Evolutionary conservation across 176 grass and related monocot species (phyloP).

Genomic region (Carex myosuroides): DNA sequence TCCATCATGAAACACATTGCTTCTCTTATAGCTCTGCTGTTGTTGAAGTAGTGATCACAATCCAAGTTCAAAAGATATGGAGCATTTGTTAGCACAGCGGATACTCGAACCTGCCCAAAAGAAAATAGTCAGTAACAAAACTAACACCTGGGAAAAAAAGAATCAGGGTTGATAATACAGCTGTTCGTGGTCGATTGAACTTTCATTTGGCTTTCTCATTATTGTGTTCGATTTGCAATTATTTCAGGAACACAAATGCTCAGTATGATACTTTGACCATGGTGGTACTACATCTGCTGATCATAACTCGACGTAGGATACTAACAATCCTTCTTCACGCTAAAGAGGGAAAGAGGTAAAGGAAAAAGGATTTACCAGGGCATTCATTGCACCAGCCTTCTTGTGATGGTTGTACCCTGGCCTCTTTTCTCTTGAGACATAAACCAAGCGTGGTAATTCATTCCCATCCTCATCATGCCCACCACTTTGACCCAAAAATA

Average conservation of each 20-base stretch:
- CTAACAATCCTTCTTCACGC: slow-evolving; percentile 3
- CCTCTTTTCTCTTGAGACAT: slow-evolving; percentile 92
- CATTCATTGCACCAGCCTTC: slow-evolving; percentile 96
- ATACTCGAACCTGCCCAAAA: slow-evolving; percentile 67
- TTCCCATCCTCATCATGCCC: slow-evolving; percentile 78
- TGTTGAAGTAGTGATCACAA: slow-evolving; percentile 95
- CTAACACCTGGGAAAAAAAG: neutral
- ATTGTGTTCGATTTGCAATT: neutral
- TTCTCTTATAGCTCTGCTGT: slow-evolving; percentile 78
- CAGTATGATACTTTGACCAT: slow-evolving; percentile 4
- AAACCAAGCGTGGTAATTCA: slow-evolving; percentile 80
- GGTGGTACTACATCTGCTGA: neutral
- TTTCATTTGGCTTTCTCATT: neutral
- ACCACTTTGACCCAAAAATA: slow-evolving; percentile 95
- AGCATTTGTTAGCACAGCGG: slow-evolving; percentile 76
- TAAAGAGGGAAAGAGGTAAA: slow-evolving; percentile 13
- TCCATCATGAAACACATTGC: slow-evolving; percentile 99
- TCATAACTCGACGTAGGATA: slow-evolving; percentile 8
- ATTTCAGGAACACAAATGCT: slow-evolving; percentile 9
- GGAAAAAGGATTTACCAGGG: slow-evolving; percentile 45
- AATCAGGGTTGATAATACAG: neutral
- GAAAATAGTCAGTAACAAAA: neutral
- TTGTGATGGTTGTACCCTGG: slow-evolving; percentile 90
- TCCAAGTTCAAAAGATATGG: slow-evolving; percentile 86
- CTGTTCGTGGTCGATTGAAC: neutral